These are phyloP conservation scores for Sporisorium reilianum DNA, from an alignment of 1,284 basidiomycete species.

Conservation along the genomic window DNA sequence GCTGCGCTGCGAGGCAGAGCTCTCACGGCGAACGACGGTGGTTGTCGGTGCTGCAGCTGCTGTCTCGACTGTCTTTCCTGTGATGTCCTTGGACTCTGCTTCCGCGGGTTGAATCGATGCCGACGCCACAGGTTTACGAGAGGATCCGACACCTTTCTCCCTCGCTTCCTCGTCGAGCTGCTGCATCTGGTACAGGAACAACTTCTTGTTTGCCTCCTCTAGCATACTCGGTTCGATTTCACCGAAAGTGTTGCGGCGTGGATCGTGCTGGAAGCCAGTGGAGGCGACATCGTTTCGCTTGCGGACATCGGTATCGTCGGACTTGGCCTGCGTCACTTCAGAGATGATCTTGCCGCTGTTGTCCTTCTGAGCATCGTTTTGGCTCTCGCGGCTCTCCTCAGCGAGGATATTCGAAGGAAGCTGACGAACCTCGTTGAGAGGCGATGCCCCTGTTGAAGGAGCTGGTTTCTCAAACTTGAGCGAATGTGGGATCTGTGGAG, in stretches of 20 bases:
- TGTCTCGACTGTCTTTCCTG: slow-evolving; percentile 5
- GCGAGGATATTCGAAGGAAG: neutral
- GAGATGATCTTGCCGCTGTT: slow-evolving; percentile 17
- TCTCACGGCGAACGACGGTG: slow-evolving; percentile 20
- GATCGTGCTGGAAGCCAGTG: slow-evolving; percentile 22
- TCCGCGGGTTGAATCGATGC: neutral
- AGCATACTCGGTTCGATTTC: slow-evolving; percentile 33
- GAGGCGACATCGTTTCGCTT: slow-evolving; percentile 12
- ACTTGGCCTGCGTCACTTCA: slow-evolving; percentile 34
- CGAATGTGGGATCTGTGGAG: slow-evolving; percentile 34
- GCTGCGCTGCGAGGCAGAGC: slow-evolving; percentile 33
- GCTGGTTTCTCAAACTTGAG: slow-evolving; percentile 30
- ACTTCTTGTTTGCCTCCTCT: slow-evolving; percentile 41
- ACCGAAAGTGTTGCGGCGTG: slow-evolving; percentile 38
- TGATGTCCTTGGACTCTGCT: neutral
- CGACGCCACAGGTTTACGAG: slow-evolving; percentile 16
- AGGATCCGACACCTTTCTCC: slow-evolving; percentile 23
- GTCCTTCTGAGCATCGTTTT: neutral
- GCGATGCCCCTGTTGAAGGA: slow-evolving; percentile 15
- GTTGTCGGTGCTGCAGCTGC: neutral
- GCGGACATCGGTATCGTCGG: slow-evolving; percentile 33
- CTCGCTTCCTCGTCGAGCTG: slow-evolving; percentile 23
- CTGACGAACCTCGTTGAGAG: slow-evolving; percentile 5
- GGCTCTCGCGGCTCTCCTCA: neutral
- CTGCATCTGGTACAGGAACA: slow-evolving; percentile 41